Evolutionary conservation across 2,329 filamentous ascomycete genomes (phyloP), one percentile per base, ranked within the genome.

Genomic region (Xylaria sp.): DNA sequence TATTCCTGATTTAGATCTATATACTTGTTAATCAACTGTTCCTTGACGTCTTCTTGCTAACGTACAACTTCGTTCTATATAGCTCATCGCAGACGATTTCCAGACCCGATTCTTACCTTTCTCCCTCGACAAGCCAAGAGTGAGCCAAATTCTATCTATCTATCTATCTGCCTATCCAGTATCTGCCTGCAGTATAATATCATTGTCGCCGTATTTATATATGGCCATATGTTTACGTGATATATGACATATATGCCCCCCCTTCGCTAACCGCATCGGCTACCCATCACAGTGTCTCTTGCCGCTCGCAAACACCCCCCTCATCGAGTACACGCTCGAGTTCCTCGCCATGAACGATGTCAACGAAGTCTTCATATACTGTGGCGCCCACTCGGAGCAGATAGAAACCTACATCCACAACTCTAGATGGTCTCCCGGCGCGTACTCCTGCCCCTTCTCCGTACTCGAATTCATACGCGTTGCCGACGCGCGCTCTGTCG

Each of bases 301-400:
- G 7, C 94, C 95, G 12, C 87, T 99, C 69, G 96, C 94, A 69
- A 98, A 98, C 80, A 94, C 91, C 1, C 95, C 96, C 44, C 86
- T 99, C 72, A 97, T 99, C 82, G 96, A 99, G 81, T 98, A 99
- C 80, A 98, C 95, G 3, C 90, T 98, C 76, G 94, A 98, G 78
- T 98, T 97, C 77, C 90, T 99, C 0, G 94, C 94, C 73, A 95
- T 95, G 87, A 94, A 96, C 67, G 94, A 94, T 67, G 94, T 98
- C n/a, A 90, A 96, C 75, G 93, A 98, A 73, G 92, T 98, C 63
- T 97, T 92, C 79, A 88, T 99, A 67, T 98, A 98, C 83, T 95
- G 92, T 75, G 93, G 94, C 69, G 90, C 93, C 34, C 94, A 98
- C 80, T 92, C 92, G 37, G 91, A 96, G 68, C 89, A 94, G 79